Percentiles rank a stretch among this genome's conserved stretches.
Evolutionary conservation across 2,329 filamentous ascomycete species (phyloP).

Genomic region (Talaromyces sp.): DNA sequence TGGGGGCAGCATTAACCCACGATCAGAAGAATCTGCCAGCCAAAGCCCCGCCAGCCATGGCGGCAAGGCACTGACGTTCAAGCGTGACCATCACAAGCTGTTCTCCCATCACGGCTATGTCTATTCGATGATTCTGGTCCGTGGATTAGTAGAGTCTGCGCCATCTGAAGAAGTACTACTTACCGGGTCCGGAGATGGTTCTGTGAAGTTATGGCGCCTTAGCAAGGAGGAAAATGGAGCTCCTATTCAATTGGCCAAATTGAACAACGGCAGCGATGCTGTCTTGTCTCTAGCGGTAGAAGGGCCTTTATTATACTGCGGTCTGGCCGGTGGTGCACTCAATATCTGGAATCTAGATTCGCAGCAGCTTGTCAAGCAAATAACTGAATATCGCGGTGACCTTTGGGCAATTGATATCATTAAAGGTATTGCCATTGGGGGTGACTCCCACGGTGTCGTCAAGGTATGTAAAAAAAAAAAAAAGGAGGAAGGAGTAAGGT

Average conservation of each 20-base stretch:
- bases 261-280: slow-evolving; percentile 58
- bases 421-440: slow-evolving; percentile 79
- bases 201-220: slow-evolving; percentile 88
- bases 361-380: slow-evolving; percentile 77
- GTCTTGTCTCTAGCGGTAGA: slow-evolving; percentile 78
- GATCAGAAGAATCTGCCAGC: slow-evolving; percentile 53
- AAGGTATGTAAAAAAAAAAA: slow-evolving; percentile 51
- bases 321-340: slow-evolving; percentile 78
- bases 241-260: slow-evolving; percentile 63
- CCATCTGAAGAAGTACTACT: slow-evolving; percentile 70
- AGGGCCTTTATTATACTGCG: slow-evolving; percentile 86
- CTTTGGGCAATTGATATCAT: slow-evolving; percentile 82
- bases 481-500: not conserved
- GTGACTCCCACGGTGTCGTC: slow-evolving; percentile 79
- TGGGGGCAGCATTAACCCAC: slow-evolving; percentile 71
- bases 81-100: slow-evolving; percentile 70
- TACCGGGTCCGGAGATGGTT: slow-evolving; percentile 87
- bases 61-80: slow-evolving; percentile 70
- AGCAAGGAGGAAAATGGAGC: slow-evolving; percentile 53
- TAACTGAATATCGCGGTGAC: slow-evolving; percentile 74
- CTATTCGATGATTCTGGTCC: slow-evolving; percentile 87
- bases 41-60: slow-evolving; percentile 46
- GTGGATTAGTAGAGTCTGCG: slow-evolving; percentile 62
- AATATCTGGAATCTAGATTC: slow-evolving; percentile 98
- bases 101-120: slow-evolving; percentile 96